A percentile compares a stretch with the other conserved stretches of the same genome.
Evolutionary conservation across 1,284 basidiomycete species (phyloP).

Genomic region (Taiwanofungus camphoratus): DNA sequence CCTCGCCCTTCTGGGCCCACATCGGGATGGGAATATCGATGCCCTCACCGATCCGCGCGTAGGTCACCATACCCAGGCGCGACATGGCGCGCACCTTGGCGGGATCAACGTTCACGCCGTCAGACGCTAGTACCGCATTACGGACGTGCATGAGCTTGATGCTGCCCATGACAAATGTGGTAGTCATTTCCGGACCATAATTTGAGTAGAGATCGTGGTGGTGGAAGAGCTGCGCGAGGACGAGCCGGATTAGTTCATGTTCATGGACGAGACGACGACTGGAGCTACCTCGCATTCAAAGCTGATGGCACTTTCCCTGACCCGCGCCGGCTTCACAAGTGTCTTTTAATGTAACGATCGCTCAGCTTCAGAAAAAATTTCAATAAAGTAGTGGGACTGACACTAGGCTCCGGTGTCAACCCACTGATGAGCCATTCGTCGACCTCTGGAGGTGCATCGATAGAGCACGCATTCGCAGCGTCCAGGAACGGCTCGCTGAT

Average conservation of each 20-base stretch:
- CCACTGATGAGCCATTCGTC: slow-evolving; percentile 73
- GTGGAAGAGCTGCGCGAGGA: slow-evolving; percentile 40
- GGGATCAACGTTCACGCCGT: slow-evolving; percentile 52
- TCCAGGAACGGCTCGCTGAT: slow-evolving; percentile 69
- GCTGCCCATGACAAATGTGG: slow-evolving; percentile 58
- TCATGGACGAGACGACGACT: background rate
- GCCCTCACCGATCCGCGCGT: slow-evolving; percentile 48
- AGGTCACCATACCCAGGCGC: slow-evolving; percentile 59
- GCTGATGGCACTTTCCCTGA: slow-evolving; percentile 65
- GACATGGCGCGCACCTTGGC: slow-evolving; percentile 55
- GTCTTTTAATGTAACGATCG: slow-evolving; percentile 6
- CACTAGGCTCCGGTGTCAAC: slow-evolving; percentile 52
- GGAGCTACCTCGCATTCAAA: slow-evolving; percentile 63
- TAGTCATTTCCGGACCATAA: slow-evolving; percentile 26
- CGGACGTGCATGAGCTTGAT: slow-evolving; percentile 61
- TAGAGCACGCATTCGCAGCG: slow-evolving; percentile 61
- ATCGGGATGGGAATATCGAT: slow-evolving; percentile 53
- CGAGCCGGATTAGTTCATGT: background rate
- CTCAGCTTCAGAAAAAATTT: background rate
- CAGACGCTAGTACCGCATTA: slow-evolving; percentile 41
- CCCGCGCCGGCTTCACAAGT: slow-evolving; percentile 56
- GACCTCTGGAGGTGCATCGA: slow-evolving; percentile 57
- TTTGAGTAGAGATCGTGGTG: slow-evolving; percentile 42
- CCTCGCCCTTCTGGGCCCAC: slow-evolving; percentile 46
- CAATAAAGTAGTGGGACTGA: slow-evolving; percentile 31